A percentile compares a stretch with the other conserved stretches of the same genome.
Conservation (phyloP, 2,329 filamentous ascomycete species). For the Cercospora sojina region DNA sequence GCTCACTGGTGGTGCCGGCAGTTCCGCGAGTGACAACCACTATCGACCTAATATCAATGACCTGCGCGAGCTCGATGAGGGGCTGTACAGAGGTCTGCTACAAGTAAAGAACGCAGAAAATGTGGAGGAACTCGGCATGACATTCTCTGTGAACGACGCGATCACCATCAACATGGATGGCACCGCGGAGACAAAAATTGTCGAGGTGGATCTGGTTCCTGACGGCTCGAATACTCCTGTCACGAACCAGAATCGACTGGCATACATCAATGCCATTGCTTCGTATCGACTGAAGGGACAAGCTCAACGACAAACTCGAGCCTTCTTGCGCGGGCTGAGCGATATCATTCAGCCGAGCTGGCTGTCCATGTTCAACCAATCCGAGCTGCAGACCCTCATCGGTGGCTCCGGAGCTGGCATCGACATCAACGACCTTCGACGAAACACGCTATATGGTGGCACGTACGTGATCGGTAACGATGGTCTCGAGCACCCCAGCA, state of each 20-base stretch:
- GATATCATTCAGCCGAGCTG: conserved; percentile 87
- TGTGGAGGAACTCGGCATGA: conserved; percentile 71
- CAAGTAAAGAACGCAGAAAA: conserved; percentile 85
- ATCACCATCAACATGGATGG: conserved; percentile 37
- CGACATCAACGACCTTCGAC: conserved; percentile 79
- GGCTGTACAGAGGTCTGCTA: conserved; percentile 80
- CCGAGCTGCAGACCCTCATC: conserved; percentile 88
- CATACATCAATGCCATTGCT: conserved; percentile 93
- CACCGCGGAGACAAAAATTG: conserved; percentile 47
- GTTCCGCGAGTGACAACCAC: conserved; percentile 64
- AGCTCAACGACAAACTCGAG: conserved; percentile 74
- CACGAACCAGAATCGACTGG: conserved; percentile 85
- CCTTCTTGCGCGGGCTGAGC: conserved; percentile 82
- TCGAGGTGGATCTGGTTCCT: conserved; percentile 73
- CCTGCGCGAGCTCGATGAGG: conserved; percentile 84
- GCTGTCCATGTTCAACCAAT: conserved; percentile 98
- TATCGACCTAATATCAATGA: conserved; percentile 96
- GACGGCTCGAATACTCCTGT: conserved; percentile 75
- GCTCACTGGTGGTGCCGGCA: conserved; percentile 63
- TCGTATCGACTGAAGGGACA: conserved; percentile 82
- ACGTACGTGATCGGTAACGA: conserved; percentile 90
- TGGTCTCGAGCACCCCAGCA: conserved; percentile 76
- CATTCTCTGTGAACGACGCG: conserved; percentile 81
- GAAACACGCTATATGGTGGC: conserved; percentile 83
- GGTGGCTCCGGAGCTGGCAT: conserved; percentile 79